Base-by-base conservation (phyloP, 1,284 basidiomycete genomes). In the Ceratobasidium papillatum region DNA sequence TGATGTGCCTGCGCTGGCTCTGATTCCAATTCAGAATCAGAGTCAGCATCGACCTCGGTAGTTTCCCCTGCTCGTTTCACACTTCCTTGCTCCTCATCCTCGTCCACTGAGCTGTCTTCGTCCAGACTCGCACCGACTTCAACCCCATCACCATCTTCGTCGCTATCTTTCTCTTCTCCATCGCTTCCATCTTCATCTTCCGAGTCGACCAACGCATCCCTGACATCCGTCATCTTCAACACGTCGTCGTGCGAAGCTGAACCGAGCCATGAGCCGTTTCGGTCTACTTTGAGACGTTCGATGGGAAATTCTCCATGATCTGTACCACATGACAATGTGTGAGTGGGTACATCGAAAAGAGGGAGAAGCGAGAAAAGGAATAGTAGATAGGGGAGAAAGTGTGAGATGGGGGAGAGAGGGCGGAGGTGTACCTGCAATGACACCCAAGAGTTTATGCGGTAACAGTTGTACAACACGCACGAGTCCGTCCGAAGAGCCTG, bases 401-500 rank as follows among this genome's bases (percentile, higher is more conserved):
- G n/a, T n/a, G n/a, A n/a, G n/a, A n/a, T n/a, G n/a, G 1, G 96
- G 96, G 83, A 94, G 94, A 75, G 93, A 91, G 9, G 93, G 93
- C 79, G n/a, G n/a, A n/a, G n/a, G n/a, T n/a, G 98, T 95, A 78
- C 96, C 94, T 14, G 93, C 93, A 51, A 98, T 90, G 49, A 97
- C 91, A 19, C 96, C 96, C 36, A 98, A 83, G 25, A 99, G 86
- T 80, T 95, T 94, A 76, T 94, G 95, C 0, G 96, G 96, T 71
- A 96, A 86, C 45, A 98, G 86, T 80, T 97, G 91, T 1, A 98
- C 92, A 36, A 94, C 94, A 58, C 96, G 89, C 45, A 99, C 86
- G 79, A 96, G 87, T 0, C 96, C 96, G 81, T 99, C 96, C 3
- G 95, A 95, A 0, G 94, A 96, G 2, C 96, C 96, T 0, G 96